These are phyloP conservation scores for Gentiana dahurica DNA, from an alignment of 257 asterid species.

Conservation along the genomic window DNA sequence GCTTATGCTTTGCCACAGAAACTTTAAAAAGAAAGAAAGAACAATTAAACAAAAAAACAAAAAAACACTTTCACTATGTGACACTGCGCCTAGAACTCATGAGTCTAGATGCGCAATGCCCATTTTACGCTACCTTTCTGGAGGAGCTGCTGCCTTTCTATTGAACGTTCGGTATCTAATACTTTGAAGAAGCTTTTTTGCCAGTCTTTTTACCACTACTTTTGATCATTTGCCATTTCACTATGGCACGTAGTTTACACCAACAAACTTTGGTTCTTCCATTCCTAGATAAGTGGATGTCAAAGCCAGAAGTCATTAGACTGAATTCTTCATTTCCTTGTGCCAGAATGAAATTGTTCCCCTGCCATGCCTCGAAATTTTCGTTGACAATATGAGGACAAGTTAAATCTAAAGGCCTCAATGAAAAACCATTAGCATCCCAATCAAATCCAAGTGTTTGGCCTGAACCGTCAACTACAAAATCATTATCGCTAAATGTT, in stretches of 20 bases:
- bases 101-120: too few relatives aligned
- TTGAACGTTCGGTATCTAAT: constrained; percentile 1
- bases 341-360: constrained; percentile 24
- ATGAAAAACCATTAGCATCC: constrained; percentile 15
- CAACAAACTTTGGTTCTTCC: constrained; percentile 43
- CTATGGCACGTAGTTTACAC: constrained; percentile 65
- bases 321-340: constrained; percentile 28
- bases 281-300: constrained; percentile 20
- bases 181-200: constrained; percentile 9
- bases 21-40: too few relatives aligned
- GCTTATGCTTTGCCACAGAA: too few relatives aligned
- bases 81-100: too few relatives aligned
- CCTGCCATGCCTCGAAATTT: constrained; percentile 38
- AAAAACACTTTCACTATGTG: too few relatives aligned
- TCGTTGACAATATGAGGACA: constrained; percentile 23
- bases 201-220: constrained; percentile 37
- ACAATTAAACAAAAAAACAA: too few relatives aligned
- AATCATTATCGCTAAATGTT: constrained; percentile 27
- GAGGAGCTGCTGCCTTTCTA: constrained; percentile 4
- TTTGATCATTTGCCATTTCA: constrained; percentile 61
- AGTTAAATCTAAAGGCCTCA: constrained; percentile 22
- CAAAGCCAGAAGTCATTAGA: constrained; percentile 27
- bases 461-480: constrained; percentile 21
- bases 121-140: background rate
- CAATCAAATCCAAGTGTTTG: constrained; percentile 21